Base-by-base conservation (phyloP, 2,329 filamentous ascomycete genomes). In the Cordyceps fumosorosea region DNA sequence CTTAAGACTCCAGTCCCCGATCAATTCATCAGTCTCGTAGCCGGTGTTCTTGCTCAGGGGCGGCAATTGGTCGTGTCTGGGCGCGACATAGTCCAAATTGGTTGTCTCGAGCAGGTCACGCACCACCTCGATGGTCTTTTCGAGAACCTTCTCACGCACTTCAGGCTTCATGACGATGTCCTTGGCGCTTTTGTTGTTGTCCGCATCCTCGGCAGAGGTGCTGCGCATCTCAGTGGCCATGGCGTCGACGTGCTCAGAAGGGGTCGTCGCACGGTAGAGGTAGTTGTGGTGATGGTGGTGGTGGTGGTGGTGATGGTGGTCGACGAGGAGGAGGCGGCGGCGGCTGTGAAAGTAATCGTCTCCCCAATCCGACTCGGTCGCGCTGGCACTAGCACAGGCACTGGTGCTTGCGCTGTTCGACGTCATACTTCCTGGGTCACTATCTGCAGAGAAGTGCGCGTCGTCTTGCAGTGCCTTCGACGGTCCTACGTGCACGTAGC, bases 391-490 rank as follows among this genome's bases (percentile, higher is more conserved):
- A 22, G 18, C 40, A 26, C 57, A 44, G 34, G 47, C 47, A 34
- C 56, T 59, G 34, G 22, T 40, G 26, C 57, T 52, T 34, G 47
- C 47, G 34, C 56, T 59, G 34, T 44, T 42, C 37, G 57, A 60
- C 6, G 57, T 53, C 50, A 53, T 22, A 26, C 57, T 60, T 45
- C 50, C 57, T 7, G 24, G 34, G 48, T 53, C 48, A 48, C 57
- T 60, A 24, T 53, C 57, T 22, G 48, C 45, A 22, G 50, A 53
- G 24, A 34, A 60, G 20, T 42, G 5, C 12, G 22, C 57, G 37
- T 60, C 50, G n/a, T 45, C 44, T 12, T 61, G 42, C 5, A 42
- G 2, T 14, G n/a, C 50, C 37, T 45, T 44, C 57, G 37, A 55
- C 42, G 58, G 37, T 1, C 51, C 34, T 7, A 61, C n/a, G 16